phyloP scores from a whole-genome alignment of 768 basidiomycete genomes.

The Kwoniella europaea region DNA sequence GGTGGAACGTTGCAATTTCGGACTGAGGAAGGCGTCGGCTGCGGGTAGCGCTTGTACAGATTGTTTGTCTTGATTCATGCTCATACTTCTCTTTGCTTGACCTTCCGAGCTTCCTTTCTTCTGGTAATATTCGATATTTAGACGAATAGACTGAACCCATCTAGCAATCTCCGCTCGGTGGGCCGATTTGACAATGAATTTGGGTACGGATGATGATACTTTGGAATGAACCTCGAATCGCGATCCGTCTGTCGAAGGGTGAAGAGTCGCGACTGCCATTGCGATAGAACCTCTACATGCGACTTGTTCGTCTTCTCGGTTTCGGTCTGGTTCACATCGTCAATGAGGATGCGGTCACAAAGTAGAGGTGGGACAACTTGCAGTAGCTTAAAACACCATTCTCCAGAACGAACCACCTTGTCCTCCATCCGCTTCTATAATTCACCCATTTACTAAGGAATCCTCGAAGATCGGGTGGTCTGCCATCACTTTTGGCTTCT shows the following conservation, averaged over 20 bases:
- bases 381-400: constrained; percentile 73
- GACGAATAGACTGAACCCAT: constrained; percentile 78
- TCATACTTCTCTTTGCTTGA: constrained; percentile 16
- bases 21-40: constrained; percentile 43
- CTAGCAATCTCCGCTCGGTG: constrained; percentile 87
- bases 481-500: constrained; percentile 45
- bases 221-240: constrained; percentile 78
- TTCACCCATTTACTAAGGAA: constrained; percentile 83
- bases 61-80: constrained; percentile 23
- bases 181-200: constrained; percentile 61
- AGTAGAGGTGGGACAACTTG: constrained; percentile 12
- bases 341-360: neutral
- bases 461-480: constrained; percentile 46
- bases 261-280: constrained; percentile 71
- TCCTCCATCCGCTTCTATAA: constrained; percentile 85
- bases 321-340: constrained; percentile 68
- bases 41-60: constrained; percentile 28
- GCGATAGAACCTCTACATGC: constrained; percentile 85
- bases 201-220: constrained; percentile 53
- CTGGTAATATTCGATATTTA: constrained; percentile 74
- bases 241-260: constrained; percentile 64
- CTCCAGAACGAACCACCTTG: constrained; percentile 89
- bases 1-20: constrained; percentile 34
- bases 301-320: constrained; percentile 85
- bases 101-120: constrained; percentile 39